A percentile compares a stretch with the other conserved stretches of the same genome.
Evolutionary conservation across 306 rosid species (phyloP).

Genomic region (Prosopis cineraria): DNA sequence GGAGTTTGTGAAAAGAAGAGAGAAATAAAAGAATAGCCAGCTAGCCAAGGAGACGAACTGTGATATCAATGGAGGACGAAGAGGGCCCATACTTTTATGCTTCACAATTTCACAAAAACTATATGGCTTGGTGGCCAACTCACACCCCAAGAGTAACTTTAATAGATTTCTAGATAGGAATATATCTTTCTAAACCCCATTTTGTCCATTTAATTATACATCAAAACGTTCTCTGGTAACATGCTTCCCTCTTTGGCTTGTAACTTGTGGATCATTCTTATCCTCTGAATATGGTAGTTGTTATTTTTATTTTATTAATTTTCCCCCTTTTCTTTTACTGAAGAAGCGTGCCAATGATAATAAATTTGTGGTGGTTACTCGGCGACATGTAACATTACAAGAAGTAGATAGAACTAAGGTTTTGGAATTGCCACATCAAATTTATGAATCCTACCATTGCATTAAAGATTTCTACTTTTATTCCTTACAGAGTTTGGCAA

Average conservation of each 20-base stretch:
- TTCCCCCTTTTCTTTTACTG: neutral
- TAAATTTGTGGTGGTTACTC: neutral
- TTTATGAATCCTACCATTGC: neutral
- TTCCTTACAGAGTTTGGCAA: conserved; percentile 14
- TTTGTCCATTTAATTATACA: conserved; percentile 29
- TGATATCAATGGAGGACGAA: conserved; percentile 35
- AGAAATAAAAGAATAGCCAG: conserved; percentile 44
- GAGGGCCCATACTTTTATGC: conserved; percentile 76
- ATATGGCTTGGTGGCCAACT: conserved; percentile 31
- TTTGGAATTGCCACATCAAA: neutral
- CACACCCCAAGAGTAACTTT: conserved; percentile 47
- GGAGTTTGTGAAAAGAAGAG: conserved; percentile 80
- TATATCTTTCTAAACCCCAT: conserved; percentile 29
- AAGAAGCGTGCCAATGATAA: neutral
- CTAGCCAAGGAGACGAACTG: conserved; percentile 33
- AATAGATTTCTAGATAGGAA: conserved; percentile 46
- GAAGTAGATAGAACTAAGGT: neutral
- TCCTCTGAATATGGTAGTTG: neutral
- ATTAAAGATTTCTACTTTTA: neutral
- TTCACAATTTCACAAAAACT: conserved; percentile 39
- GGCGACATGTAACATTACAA: neutral
- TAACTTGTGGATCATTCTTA: conserved; percentile 20
- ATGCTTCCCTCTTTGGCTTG: conserved; percentile 41
- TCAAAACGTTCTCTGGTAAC: conserved; percentile 36
- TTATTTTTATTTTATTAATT: neutral